Conservation (phyloP, 345 rosid genomes). For the Trapa incisa region DNA sequence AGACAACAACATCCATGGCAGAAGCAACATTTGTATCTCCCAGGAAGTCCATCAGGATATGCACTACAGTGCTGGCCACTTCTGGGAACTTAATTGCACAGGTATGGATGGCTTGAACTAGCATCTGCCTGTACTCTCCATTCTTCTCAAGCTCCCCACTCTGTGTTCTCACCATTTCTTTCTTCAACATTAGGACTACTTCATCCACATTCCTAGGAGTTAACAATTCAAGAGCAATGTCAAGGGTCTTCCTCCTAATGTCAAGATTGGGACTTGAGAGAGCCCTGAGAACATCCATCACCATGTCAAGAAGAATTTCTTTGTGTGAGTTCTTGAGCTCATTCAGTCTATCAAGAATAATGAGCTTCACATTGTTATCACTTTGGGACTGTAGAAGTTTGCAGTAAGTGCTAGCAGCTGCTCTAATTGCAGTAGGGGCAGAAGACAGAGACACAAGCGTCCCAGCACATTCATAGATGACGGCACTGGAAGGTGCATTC, state of each 20-base stretch:
- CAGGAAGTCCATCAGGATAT: slow-evolving; percentile 80
- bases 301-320: slow-evolving; percentile 72
- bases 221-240: slow-evolving; percentile 65
- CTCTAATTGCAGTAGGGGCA: slow-evolving; percentile 77
- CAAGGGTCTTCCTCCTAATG: slow-evolving; percentile 71
- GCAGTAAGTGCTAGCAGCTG: slow-evolving; percentile 74
- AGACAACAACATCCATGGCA: slow-evolving; percentile 62
- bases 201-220: slow-evolving; percentile 66
- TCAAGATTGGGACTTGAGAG: slow-evolving; percentile 81
- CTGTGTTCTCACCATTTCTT: slow-evolving; percentile 86
- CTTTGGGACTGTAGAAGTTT: slow-evolving; percentile 80
- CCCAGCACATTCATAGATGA: slow-evolving; percentile 22
- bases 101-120: slow-evolving; percentile 82
- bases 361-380: slow-evolving; percentile 82
- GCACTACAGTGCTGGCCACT: slow-evolving; percentile 89
- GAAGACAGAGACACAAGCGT: slow-evolving; percentile 82
- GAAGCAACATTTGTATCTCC: slow-evolving; percentile 85
- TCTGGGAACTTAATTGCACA: slow-evolving; percentile 87
- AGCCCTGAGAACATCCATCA: slow-evolving; percentile 85
- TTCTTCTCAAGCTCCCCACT: slow-evolving; percentile 82
- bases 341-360: slow-evolving; percentile 67
- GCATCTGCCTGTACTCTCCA: slow-evolving; percentile 87
- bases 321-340: slow-evolving; percentile 63
- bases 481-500: slow-evolving; percentile 16
- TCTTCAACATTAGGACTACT: slow-evolving; percentile 66